phyloP scores from a whole-genome alignment of 2,329 filamentous ascomycete genomes.

The Phoma sp. region DNA sequence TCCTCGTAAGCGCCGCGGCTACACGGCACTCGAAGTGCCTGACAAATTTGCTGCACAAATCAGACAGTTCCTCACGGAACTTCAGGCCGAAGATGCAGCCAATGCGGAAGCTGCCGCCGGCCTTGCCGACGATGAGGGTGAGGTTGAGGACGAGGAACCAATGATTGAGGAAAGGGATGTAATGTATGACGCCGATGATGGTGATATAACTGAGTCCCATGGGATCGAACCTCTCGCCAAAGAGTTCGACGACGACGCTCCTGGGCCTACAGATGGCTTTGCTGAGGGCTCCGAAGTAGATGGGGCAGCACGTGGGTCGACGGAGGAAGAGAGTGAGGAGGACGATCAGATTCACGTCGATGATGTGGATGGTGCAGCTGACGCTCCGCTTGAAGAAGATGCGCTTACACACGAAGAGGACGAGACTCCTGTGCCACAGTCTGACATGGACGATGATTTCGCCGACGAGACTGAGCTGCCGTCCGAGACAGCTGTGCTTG shows the following conservation, averaged over 20 bases:
- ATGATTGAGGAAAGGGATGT: not conserved
- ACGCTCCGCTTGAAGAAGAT: not conserved
- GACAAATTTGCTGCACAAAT: constrained; percentile 31
- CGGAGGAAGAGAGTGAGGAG: not conserved
- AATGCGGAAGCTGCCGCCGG: constrained; percentile 8
- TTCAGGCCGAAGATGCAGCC: constrained; percentile 18
- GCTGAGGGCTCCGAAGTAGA: not conserved
- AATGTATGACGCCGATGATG: too few species aligned
- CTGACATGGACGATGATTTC: not conserved
- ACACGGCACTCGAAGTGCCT: constrained; percentile 34
- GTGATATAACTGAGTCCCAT: too few species aligned
- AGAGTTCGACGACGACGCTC: too few species aligned
- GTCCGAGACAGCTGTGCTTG: constrained; percentile 10
- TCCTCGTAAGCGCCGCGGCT: constrained; percentile 36
- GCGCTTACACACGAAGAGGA: not conserved
- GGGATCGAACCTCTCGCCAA: too few species aligned
- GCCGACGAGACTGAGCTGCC: constrained; percentile 7
- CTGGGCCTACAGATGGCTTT: not conserved
- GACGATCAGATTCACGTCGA: constrained; percentile 1
- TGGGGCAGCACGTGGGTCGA: not conserved
- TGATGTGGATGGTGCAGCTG: not conserved
- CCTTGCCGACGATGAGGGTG: constrained; percentile 17
- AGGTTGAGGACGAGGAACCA: constrained; percentile 8
- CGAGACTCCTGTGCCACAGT: not conserved
- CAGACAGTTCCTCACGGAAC: constrained; percentile 19